Conservation (phyloP, 2,329 filamentous ascomycete genomes). For the Exophiala calicioides region DNA sequence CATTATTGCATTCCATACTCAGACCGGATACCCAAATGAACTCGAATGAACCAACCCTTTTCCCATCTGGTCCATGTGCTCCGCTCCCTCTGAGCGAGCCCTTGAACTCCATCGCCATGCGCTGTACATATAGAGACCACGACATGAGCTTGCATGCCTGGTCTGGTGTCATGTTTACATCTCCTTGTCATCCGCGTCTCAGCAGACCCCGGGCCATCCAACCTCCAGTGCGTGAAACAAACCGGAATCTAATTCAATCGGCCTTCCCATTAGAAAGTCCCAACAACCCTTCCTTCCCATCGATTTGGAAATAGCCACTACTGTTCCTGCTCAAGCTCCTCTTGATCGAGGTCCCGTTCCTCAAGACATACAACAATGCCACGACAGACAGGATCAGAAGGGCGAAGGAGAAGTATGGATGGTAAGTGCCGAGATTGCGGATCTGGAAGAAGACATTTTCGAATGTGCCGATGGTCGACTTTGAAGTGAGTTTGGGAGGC, state of each 20-base stretch:
- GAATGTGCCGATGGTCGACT: conserved; percentile 51
- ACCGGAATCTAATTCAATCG: conserved; percentile 37
- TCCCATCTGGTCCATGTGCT: neutral
- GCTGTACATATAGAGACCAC: conserved; percentile 18
- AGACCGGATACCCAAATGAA: neutral
- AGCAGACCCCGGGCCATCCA: too few species aligned
- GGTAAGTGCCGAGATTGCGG: conserved; percentile 43
- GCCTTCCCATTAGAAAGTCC: conserved; percentile 46
- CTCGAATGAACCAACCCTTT: neutral
- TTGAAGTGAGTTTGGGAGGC: conserved; percentile 51
- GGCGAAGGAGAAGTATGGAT: conserved; percentile 47
- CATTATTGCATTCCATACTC: too few species aligned
- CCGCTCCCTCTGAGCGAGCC: neutral
- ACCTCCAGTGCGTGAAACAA: neutral
- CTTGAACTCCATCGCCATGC: conserved; percentile 23
- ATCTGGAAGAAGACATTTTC: conserved; percentile 50
- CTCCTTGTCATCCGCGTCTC: too few species aligned
- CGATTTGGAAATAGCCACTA: conserved; percentile 50
- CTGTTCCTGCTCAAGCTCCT: conserved; percentile 34
- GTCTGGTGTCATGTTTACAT: too few species aligned
- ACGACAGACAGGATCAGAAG: conserved; percentile 41
- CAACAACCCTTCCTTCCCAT: conserved; percentile 51
- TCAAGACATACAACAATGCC: conserved; percentile 37
- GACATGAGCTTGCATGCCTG: neutral
- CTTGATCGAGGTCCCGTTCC: conserved; percentile 29